Percentiles rank a stretch among this genome's conserved stretches.
Evolutionary conservation across 306 rosid genomes (phyloP).

Genomic region (Arachis hypogaea): DNA sequence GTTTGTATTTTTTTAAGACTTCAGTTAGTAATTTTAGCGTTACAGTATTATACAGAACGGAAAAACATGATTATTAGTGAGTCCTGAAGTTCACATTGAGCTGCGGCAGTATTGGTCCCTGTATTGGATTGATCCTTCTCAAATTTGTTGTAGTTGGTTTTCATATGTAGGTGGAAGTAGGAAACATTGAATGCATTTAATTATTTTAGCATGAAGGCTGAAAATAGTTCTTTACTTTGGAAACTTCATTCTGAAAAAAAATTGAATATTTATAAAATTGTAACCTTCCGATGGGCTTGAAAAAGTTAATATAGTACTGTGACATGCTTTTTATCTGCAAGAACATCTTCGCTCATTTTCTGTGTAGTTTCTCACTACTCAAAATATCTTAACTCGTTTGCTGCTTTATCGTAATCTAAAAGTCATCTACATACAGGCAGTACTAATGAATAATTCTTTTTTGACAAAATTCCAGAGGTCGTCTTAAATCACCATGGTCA

Average conservation of each 20-base stretch:
- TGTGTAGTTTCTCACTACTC: background rate
- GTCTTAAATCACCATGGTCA: slow-evolving; percentile 99
- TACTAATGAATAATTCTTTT: slow-evolving; percentile 16
- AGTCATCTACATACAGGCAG: background rate
- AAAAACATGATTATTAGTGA: slow-evolving; percentile 24
- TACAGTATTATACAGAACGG: background rate
- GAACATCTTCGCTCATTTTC: background rate
- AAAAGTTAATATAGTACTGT: background rate
- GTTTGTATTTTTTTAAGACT: slow-evolving; percentile 23
- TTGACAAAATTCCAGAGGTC: slow-evolving; percentile 63
- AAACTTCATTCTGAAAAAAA: slow-evolving; percentile 18
- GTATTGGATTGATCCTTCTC: background rate
- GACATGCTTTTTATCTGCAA: slow-evolving; percentile 26
- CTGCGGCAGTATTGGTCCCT: background rate
- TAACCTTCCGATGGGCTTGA: background rate
- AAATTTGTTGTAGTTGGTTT: slow-evolving; percentile 10
- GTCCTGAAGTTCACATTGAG: background rate
- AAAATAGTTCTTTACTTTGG: slow-evolving; percentile 5
- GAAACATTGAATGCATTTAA: slow-evolving; percentile 11
- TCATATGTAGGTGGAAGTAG: slow-evolving; percentile 6
- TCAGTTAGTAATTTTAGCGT: slow-evolving; percentile 4
- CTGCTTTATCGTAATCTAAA: slow-evolving; percentile 9
- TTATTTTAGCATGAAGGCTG: slow-evolving; percentile 25
- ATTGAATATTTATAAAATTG: slow-evolving; percentile 5
- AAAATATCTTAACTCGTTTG: slow-evolving; percentile 26